Evolutionary conservation across 306 rosid species (phyloP).

Genomic region (Prunus mira): DNA sequence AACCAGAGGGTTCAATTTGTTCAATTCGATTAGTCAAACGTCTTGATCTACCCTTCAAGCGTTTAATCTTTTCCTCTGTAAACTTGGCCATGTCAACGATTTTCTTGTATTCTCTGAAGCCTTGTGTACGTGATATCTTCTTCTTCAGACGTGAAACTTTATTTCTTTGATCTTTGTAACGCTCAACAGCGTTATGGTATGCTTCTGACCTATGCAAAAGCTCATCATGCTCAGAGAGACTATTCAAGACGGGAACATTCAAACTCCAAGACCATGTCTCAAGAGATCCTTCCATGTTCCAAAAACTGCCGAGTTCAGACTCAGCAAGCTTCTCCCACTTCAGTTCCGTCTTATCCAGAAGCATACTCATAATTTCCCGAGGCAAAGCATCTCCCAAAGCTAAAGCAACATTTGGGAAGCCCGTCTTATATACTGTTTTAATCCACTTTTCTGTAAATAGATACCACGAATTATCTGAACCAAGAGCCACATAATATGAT

Average conservation of each 20-base stretch:
- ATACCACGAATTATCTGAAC: constrained; percentile 95
- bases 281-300: constrained; percentile 85
- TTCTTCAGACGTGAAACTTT: constrained; percentile 89
- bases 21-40: constrained; percentile 75
- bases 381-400: constrained; percentile 78
- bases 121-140: constrained; percentile 69
- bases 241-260: constrained; percentile 89
- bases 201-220: constrained; percentile 56
- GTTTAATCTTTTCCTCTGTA: constrained; percentile 78
- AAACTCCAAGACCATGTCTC: constrained; percentile 99
- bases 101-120: constrained; percentile 78
- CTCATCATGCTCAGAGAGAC: constrained; percentile 79
- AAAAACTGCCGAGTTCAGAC: constrained; percentile 72
- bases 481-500: constrained; percentile 89
- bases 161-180: constrained; percentile 80
- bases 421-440: constrained; percentile 67
- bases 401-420: constrained; percentile 78
- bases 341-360: constrained; percentile 76
- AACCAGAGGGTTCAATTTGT: constrained; percentile 98
- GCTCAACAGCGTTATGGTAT: constrained; percentile 48
- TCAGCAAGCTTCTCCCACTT: constrained; percentile 89
- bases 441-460: constrained; percentile 89
- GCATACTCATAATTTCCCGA: constrained; percentile 76
- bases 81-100: constrained; percentile 55
- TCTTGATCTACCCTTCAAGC: constrained; percentile 61